Evolutionary conservation across 2,329 filamentous ascomycete genomes (phyloP), one percentile per base, ranked within the genome.

Genomic region (Ceratocystis destructans): DNA sequence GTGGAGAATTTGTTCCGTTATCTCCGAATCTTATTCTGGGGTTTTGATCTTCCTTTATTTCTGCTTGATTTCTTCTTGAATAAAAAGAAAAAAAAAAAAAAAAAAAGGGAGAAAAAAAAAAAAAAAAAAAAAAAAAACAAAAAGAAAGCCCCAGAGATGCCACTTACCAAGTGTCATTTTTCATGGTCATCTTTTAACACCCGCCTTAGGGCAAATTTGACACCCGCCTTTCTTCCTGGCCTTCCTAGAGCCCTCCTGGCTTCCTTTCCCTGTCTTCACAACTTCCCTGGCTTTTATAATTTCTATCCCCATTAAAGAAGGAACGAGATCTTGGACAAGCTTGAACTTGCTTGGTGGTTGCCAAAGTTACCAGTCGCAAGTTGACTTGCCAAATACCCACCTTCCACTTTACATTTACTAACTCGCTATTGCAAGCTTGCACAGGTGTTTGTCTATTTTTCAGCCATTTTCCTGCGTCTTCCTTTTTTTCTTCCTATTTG

Each of bases 271-370:
- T 41, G 12, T 41, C 37, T 41, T 41, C n/a, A 6, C 48, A 20
- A 6, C 50, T 55, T 22, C 50, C 50, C 50, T 55, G 50, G 50
- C n/a, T 25, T 37, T 37, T 41, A 8, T 25, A 55, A 22, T 22
- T 55, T 55, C 50, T 20, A 55, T 55, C 28, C 46, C 50, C 50
- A 55, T 55, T 55, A 15, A 55, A 55, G 50, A 55, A 55, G 50
- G 50, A 55, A 31, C 50, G 20, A 55, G 15, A 55, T 55, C 50
- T 55, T 55, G 50, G 50, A 25, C 50, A 55, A 28, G 25, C 22
- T 55, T 48, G 46, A 55, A 41, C 12, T 55, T 22, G 31, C 28
- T 55, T 55, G n/a, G 50, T 55, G 50, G 50, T 55, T 55, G 50
- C 50, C 50, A 55, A 55, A 55, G 50, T 31, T 55, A 55, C 50